Base-by-base conservation (phyloP, 176 grass and related monocot species). In the Musa troglodytarum region DNA sequence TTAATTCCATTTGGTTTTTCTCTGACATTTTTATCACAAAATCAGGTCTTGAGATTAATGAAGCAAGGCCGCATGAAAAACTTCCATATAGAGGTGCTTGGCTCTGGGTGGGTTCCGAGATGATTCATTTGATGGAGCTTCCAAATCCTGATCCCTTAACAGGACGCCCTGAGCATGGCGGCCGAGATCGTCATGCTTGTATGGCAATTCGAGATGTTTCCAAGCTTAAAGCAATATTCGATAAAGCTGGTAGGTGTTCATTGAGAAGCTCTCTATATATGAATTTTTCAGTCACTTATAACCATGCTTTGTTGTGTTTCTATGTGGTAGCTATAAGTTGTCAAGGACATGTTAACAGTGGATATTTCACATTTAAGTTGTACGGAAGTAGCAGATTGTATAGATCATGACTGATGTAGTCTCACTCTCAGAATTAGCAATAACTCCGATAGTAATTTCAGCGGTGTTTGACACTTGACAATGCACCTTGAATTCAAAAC, bases 81-180 rank as follows among this genome's bases (percentile, higher is more conserved):
- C 88, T 95, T 75, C 96, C 96, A 7, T 99, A 92, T 54, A 89
- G 91, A 82, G 96, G 96, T 19, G 96, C 88, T 78, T 99, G 96
- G 91, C 76, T 93, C 26, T 93, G 87, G 90, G 90, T 93, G 72
- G 90, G 90, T 71, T 89, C 87, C 43, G 90, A 89, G 82, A 93
- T 89, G 90, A 93, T 93, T 78, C 90, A 93, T 74, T 87, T 93
- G 80, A 89, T 93, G 90, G 87, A 89, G 77, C 78, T 93, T 21
- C 90, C 89, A 49, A 92, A 99, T 80, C 91, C 96, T 22, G 96
- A 99, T 84, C 88, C 96, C 53, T 74, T 99, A 55, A 89, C 83
- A 29, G 96, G 96, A 26, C 85, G 96, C 53, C 96, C 96, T 50
- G 96, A 94, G 83, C 96, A 99, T 58, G 96, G 96, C 0, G 96